Base-by-base conservation (phyloP, 441 rosid species). In the Populus hybrid region DNA sequence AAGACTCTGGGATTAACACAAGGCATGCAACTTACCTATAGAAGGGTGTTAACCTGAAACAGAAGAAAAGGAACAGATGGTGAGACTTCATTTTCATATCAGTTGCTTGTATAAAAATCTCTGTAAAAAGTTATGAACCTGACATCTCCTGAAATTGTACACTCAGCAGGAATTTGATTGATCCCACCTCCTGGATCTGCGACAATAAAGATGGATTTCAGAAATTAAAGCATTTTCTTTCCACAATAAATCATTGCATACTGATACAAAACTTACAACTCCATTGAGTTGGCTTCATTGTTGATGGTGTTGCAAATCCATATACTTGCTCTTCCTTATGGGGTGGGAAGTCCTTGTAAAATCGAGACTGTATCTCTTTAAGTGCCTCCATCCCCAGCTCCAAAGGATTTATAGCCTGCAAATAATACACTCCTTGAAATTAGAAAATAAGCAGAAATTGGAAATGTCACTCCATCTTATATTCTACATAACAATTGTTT, bases 271-370 rank as follows among this genome's bases (percentile, higher is more conserved):
- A 79, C 97, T 81, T 85, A 95, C 98, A 92, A 83, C 85, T 85
- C 99, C 98, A 95, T 56, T 94, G 99, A 23, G 97, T 95, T 80
- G 99, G 99, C 81, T 95, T 95, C 94, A 95, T 95, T 8, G 99
- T 95, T 73, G 99, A 95, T 20, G 99, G 97, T 10, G 97, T 92
- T 7, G 97, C 97, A 87, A 89, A 95, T 76, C 97, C 93, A 75
- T 95, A 94, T 63, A 86, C 85, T 78, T 88, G 81, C 85, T 95
- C 99, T 78, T 84, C 78, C 3, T 86, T 88, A 83, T 90, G 98
- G 56, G 98, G 90, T 2, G 98, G 99, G 35, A 93, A 95, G 83
- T 95, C 99, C 76, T 71, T 85, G 77, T 94, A 95, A 86, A 95
- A 95, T 66, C 87, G 89, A 28, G 85, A 35, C 76, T 95, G 99